Evolutionary conservation across 306 rosid genomes (phyloP).

Genomic region (Abrus pulchellus): DNA sequence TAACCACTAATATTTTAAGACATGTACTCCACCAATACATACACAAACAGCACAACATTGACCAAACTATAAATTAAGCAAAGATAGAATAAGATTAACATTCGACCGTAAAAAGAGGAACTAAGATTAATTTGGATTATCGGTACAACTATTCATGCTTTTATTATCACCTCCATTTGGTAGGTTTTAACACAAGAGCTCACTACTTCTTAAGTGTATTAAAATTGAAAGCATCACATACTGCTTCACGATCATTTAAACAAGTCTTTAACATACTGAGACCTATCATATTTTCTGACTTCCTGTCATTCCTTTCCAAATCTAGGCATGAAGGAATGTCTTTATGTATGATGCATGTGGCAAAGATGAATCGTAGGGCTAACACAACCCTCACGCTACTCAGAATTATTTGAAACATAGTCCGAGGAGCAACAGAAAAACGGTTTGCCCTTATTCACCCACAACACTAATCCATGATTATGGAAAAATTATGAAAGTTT

Average conservation of each 20-base stretch:
- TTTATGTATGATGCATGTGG: constrained; percentile 1
- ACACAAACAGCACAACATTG: not conserved
- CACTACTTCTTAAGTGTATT: constrained; percentile 3
- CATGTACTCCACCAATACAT: not conserved
- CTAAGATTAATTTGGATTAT: not conserved
- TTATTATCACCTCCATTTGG: constrained; percentile 3
- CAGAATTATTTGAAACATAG: not conserved
- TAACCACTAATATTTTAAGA: constrained; percentile 15
- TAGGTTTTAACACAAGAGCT: constrained; percentile 5
- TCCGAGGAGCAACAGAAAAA: constrained; percentile 22
- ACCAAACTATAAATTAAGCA: not conserved
- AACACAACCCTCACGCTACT: not conserved
- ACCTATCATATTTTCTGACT: constrained; percentile 3
- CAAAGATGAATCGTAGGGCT: not conserved
- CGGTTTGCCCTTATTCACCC: not conserved
- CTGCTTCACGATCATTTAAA: constrained; percentile 3
- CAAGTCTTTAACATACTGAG: constrained; percentile 14
- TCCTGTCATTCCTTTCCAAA: constrained; percentile 1
- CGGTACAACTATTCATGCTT: not conserved
- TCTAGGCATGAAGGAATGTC: constrained; percentile 3
- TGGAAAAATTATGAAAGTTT: constrained; percentile 8
- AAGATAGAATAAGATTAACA: constrained; percentile 3
- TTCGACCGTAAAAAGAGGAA: not conserved
- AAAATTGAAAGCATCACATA: not conserved
- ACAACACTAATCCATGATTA: not conserved